Percentiles rank a stretch among this genome's conserved stretches.
phyloP scores from a whole-genome alignment of 2,329 filamentous ascomycete genomes.

The Epichloe amarillans region DNA sequence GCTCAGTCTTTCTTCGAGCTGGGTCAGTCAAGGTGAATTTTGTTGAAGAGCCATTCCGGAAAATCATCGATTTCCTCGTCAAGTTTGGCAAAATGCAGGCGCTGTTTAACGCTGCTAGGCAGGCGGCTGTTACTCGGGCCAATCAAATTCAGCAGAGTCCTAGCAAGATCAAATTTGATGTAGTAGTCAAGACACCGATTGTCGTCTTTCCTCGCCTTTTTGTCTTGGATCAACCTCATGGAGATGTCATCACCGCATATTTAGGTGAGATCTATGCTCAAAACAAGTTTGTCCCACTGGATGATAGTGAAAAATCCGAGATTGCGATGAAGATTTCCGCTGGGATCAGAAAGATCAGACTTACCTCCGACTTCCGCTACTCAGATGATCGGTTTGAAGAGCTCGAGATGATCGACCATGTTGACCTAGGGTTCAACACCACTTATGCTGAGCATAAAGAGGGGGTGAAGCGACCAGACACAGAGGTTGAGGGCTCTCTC shows the following conservation, averaged over 20 bases:
- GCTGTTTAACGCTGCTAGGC: conserved; percentile 90
- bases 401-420: conserved; percentile 91
- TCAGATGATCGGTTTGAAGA: conserved; percentile 60
- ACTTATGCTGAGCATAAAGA: conserved; percentile 78
- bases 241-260: conserved; percentile 83
- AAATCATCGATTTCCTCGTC: conserved; percentile 94
- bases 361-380: conserved; percentile 86
- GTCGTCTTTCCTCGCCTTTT: conserved; percentile 81
- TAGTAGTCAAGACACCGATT: conserved; percentile 88
- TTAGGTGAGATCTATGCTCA: conserved; percentile 94
- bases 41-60: conserved; percentile 89
- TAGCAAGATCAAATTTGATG: conserved; percentile 84
- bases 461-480: conserved; percentile 69
- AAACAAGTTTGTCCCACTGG: conserved; percentile 78
- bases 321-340: conserved; percentile 82
- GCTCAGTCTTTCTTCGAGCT: conserved; percentile 76
- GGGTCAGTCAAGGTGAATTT: conserved; percentile 97
- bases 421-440: conserved; percentile 85
- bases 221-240: conserved; percentile 51
- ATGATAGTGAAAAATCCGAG: conserved; percentile 58
- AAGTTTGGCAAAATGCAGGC: conserved; percentile 99
- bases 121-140: conserved; percentile 87
- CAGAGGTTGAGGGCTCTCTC: conserved; percentile 83
- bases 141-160: conserved; percentile 85
- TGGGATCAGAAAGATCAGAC: conserved; percentile 79